Base-by-base conservation (phyloP, 805 yeast genomes). In the Wilhelminamyces savonicus region DNA sequence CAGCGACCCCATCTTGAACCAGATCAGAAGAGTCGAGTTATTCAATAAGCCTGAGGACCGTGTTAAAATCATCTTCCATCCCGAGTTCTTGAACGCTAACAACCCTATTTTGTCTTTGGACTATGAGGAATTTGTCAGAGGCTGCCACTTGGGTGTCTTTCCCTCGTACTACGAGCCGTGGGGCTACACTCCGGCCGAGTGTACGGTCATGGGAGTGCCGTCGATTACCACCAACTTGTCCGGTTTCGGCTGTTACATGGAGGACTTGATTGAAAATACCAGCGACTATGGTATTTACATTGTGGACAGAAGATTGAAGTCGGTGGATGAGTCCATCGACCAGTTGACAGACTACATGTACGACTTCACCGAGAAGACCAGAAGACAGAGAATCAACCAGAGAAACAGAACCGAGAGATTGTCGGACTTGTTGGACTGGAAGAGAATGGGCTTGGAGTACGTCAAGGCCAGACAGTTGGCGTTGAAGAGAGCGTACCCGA, bases 101-200 rank as follows among this genome's bases (percentile, higher is more conserved):
- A 90, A 90, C 62, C 97, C 98, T 30, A 82, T 90, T 35, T 69
- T 90, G 52, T 82, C 95, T 13, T 65, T 90, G 34, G 98, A 90
- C 58, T 90, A 90, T 56, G 98, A 90, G 55, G 98, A 90, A 56
- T 90, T 90, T 57, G 98, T 90, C 27, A 75, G 98, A 44, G 98
- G 98, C 37, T 88, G 97, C 56, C 97, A 90, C 59, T 66, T 92
- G 57, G 98, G 98, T 56, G 95, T 90, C 29, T 90, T 90, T 79
- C 98, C 98, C 28, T 86, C 96, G 0, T 90, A 90, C 62, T 90
- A 90, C 54, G 98, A 90, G 62, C 98, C 98, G 4, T 90, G 98
- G 98, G 98, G 98, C 23, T 90, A 90, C 59, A 90, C 98, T 2
- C 98, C 98, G 3, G 97, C 97, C 7, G 98, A 90, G 57, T 92